Evolutionary conservation across 2,329 filamentous ascomycete genomes (phyloP).

Genomic region (Claviceps monticola): DNA sequence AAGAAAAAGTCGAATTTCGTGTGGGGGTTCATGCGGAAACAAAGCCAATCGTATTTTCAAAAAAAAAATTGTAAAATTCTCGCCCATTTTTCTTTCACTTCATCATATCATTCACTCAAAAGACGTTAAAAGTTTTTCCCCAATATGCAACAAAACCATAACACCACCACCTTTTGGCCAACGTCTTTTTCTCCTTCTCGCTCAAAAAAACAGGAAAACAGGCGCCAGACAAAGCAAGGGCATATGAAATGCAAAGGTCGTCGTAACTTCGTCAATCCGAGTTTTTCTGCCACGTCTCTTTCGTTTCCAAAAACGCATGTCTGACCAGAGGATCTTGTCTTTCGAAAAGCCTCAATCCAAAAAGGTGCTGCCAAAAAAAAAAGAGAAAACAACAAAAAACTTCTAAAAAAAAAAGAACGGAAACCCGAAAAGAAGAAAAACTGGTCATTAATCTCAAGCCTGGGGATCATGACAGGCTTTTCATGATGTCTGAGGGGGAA

Average conservation of each 20-base stretch:
- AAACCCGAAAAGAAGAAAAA: too few species aligned
- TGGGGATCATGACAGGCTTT: slow-evolving; percentile 24
- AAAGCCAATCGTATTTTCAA: too few species aligned
- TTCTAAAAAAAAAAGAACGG: too few species aligned
- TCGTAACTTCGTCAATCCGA: slow-evolving; percentile 24
- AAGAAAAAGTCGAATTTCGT: too few species aligned
- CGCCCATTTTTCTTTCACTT: too few species aligned
- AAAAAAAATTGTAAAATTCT: too few species aligned
- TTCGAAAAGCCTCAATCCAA: not conserved
- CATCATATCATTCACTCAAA: too few species aligned
- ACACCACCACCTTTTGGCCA: slow-evolving; percentile 16
- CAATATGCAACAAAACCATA: slow-evolving; percentile 21
- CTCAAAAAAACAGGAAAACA: slow-evolving; percentile 13
- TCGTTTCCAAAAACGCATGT: slow-evolving; percentile 12
- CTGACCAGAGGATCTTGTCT: too few species aligned
- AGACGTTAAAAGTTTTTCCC: slow-evolving; percentile 5
- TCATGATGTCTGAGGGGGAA: not conserved
- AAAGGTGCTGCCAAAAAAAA: slow-evolving; percentile 6
- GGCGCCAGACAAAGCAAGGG: slow-evolving; percentile 5
- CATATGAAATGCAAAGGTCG: slow-evolving; percentile 9
- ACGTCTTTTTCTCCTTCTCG: slow-evolving; percentile 11
- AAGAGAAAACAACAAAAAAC: too few species aligned
- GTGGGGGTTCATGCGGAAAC: too few species aligned
- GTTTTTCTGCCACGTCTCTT: slow-evolving; percentile 12
- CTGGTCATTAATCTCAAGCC: slow-evolving; percentile 17